Conservation (phyloP, 2,329 filamentous ascomycete genomes). For the Calonectria pteridis region DNA sequence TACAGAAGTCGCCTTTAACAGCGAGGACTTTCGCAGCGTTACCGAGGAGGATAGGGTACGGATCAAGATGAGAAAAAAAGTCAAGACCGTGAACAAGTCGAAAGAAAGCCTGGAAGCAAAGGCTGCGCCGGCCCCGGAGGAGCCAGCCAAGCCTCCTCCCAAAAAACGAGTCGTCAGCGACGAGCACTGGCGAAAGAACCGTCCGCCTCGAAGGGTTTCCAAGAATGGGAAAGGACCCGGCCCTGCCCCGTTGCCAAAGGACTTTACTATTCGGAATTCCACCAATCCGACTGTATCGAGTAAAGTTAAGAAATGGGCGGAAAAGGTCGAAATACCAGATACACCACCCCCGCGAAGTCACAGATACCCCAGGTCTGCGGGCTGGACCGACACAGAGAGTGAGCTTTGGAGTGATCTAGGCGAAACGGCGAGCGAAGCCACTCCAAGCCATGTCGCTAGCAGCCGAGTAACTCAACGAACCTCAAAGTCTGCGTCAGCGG, state of each 20-base stretch:
- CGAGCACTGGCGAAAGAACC: constrained; percentile 84
- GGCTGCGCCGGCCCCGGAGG: constrained; percentile 34
- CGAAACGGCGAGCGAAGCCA: constrained; percentile 46
- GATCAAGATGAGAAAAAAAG: constrained; percentile 65
- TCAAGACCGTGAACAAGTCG: constrained; percentile 51
- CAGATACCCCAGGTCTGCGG: constrained; percentile 52
- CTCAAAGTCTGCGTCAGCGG: constrained; percentile 42
- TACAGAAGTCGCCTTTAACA: constrained; percentile 71
- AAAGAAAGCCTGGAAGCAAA: constrained; percentile 43
- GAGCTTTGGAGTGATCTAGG: constrained; percentile 45
- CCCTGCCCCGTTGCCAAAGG: constrained; percentile 63
- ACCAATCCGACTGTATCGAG: constrained; percentile 67
- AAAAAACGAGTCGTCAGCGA: constrained; percentile 95
- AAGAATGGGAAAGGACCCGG: constrained; percentile 47
- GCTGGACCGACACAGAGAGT: constrained; percentile 44
- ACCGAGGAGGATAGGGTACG: constrained; percentile 71
- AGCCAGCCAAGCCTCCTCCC: constrained; percentile 68
- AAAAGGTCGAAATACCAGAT: constrained; percentile 64
- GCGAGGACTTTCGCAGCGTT: constrained; percentile 69
- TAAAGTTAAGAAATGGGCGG: constrained; percentile 74
- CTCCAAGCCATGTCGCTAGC: constrained; percentile 42
- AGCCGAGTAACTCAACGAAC: constrained; percentile 39
- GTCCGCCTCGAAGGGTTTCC: constrained; percentile 57
- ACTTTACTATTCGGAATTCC: constrained; percentile 67
- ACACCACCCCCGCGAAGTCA: constrained; percentile 52